A percentile compares a stretch with the other conserved stretches of the same genome.
These are phyloP conservation scores for Piloderma croceum DNA, from an alignment of 768 basidiomycete genomes.

Conservation along the genomic window DNA sequence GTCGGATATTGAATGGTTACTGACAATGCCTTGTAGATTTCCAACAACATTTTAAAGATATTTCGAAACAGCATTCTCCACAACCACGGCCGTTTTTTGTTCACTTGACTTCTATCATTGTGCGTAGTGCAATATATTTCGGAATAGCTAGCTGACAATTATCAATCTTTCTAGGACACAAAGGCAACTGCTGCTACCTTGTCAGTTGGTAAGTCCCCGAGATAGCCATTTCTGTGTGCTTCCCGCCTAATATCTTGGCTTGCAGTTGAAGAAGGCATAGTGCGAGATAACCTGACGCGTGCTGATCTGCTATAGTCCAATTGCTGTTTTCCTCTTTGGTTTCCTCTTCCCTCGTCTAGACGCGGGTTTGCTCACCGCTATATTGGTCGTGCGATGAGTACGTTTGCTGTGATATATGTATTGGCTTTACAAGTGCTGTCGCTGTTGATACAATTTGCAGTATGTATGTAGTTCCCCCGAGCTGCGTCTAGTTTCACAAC, in stretches of 20 bases:
- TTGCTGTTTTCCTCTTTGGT: too few relatives aligned
- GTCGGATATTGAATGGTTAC: background rate
- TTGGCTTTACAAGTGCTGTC: too few relatives aligned
- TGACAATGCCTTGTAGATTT: constrained; percentile 46
- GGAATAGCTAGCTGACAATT: constrained; percentile 8
- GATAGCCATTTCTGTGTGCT: constrained; percentile 2
- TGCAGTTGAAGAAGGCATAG: constrained; percentile 66
- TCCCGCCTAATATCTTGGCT: constrained; percentile 3
- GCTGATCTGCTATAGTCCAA: constrained; percentile 59
- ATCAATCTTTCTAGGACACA: constrained; percentile 49
- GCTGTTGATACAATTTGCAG: too few relatives aligned
- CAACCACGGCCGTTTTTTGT: constrained; percentile 62
- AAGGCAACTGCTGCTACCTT: constrained; percentile 68
- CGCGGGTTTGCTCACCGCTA: too few relatives aligned
- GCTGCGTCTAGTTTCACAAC: too few relatives aligned
- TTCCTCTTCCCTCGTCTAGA: too few relatives aligned
- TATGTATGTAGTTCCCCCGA: too few relatives aligned
- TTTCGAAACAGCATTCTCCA: constrained; percentile 56
- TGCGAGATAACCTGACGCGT: constrained; percentile 62
- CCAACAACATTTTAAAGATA: constrained; percentile 75
- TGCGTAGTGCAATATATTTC: constrained; percentile 29
- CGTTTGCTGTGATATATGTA: too few relatives aligned
- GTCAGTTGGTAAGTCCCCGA: constrained; percentile 47
- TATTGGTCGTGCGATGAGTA: too few relatives aligned
- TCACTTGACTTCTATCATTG: constrained; percentile 74